Base-by-base conservation (phyloP, 495 filamentous ascomycete species). In the Penicillium lividum region DNA sequence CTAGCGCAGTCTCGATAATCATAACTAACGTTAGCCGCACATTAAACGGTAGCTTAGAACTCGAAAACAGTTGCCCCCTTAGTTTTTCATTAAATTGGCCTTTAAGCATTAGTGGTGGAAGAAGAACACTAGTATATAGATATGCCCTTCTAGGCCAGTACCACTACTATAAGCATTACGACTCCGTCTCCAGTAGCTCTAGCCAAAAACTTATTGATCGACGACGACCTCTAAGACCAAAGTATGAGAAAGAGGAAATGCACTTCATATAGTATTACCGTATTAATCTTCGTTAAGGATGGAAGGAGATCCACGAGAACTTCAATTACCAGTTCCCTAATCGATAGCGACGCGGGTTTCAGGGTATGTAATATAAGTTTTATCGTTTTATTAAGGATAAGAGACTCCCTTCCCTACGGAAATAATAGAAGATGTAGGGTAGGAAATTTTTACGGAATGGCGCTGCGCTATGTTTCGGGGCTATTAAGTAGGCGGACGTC, bases 241-340 rank as follows among this genome's bases (percentile, higher is more conserved):
- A 78, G 60, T 82, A 82, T 61, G 73, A 75, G 56, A 74, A 77
- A 51, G 79, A 82, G 63, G 78, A 82, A 51, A 77, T 78, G 69
- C 77, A 78, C 66, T 82, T 82, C 57, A 82, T 82, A 61, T 82
- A 78, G 79, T 82, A 82, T 58, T 75, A 80, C 63, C 79, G 79
- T n/a, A 73, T 80, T 22, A 78, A 82, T 57, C 72, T 81, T 40
- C 71, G 73, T 54, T 73, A 80, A 65, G 77, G 80, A 54, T 82
- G 79, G 79, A 76, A 74, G 61, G 77, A 80, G 53, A 73, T 81
- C 15, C 71, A 71, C 42, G 76, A 81, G 52, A 73, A 73, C 53
- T 82, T 78, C 60, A 80, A 81, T 60, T 72, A 60, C 3, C 77
- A 79, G 59, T 82, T 82, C 57, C 72, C 75, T n/a, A 67, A 54